Conservation (phyloP, 2,329 filamentous ascomycete genomes). For the Trichocomaceae sp. region DNA sequence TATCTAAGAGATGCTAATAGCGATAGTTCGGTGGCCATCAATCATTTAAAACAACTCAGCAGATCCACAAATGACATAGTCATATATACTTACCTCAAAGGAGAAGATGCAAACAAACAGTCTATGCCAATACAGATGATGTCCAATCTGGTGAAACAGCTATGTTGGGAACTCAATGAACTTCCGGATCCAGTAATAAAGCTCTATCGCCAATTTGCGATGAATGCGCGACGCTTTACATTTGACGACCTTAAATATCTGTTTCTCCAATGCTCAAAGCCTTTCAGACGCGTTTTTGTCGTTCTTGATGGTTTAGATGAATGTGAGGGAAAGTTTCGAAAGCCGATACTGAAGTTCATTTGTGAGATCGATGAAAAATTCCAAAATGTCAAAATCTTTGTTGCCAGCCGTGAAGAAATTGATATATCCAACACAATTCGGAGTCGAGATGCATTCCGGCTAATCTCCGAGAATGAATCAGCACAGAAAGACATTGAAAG, state of each 20-base stretch:
- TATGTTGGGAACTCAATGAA: constrained; percentile 6
- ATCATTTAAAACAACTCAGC: not conserved
- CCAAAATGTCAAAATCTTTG: constrained; percentile 8
- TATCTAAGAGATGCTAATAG: not conserved
- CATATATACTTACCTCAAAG: constrained; percentile 10
- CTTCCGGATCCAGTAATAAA: constrained; percentile 4
- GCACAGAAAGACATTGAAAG: constrained; percentile 6
- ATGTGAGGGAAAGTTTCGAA: constrained; percentile 8
- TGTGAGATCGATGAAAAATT: not conserved
- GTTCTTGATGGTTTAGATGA: constrained; percentile 13
- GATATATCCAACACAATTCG: constrained; percentile 5
- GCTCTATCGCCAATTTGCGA: not conserved
- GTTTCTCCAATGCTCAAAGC: constrained; percentile 3
- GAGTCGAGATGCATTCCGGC: not conserved
- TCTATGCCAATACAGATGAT: not conserved
- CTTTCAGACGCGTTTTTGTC: constrained; percentile 5
- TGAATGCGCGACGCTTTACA: constrained; percentile 2
- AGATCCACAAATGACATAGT: not conserved
- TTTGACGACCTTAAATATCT: constrained; percentile 6
- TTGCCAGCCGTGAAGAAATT: constrained; percentile 6
- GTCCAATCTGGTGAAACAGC: constrained; percentile 12
- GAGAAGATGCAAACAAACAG: constrained; percentile 5
- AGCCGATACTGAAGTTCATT: constrained; percentile 1
- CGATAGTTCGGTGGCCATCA: constrained; percentile 10
- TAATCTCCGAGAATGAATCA: not conserved